phyloP scores from a whole-genome alignment of 148 eudicot species.

The Amaranthus palmeri region DNA sequence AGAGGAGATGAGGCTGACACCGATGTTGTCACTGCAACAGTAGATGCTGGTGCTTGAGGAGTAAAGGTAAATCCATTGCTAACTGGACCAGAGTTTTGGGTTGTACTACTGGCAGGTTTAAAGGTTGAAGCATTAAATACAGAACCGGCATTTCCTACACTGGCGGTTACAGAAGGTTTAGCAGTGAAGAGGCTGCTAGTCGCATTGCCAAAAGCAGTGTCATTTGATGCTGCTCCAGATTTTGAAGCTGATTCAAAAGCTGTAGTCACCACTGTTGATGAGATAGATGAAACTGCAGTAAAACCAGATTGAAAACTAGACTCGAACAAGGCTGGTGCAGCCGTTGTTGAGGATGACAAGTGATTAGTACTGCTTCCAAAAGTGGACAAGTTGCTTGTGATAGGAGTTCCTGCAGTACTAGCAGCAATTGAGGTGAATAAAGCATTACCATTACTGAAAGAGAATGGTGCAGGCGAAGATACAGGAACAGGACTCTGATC shows the following conservation, averaged over 20 bases:
- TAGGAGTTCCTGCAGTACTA: conserved; percentile 19
- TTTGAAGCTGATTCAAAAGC: conserved; percentile 20
- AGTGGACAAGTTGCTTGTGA: conserved; percentile 1
- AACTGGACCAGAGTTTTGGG: conserved; percentile 30
- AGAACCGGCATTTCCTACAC: conserved; percentile 27
- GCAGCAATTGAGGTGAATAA: conserved; percentile 8
- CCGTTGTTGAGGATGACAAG: conserved; percentile 19
- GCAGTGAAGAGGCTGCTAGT: conserved; percentile 23
- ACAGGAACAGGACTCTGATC: conserved; percentile 17
- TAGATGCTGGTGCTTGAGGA: conserved; percentile 24
- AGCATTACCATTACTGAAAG: conserved; percentile 30
- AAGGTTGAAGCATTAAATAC: conserved; percentile 35
- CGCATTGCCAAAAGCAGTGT: conserved; percentile 25
- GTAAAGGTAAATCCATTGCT: conserved; percentile 22
- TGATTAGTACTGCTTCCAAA: conserved; percentile 20
- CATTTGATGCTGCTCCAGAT: conserved; percentile 25
- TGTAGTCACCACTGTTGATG: conserved; percentile 22
- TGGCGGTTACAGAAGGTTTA: conserved; percentile 23
- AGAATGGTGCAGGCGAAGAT: conserved; percentile 10
- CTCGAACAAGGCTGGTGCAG: conserved; percentile 22
- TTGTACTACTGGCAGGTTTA: conserved; percentile 15
- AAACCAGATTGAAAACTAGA: conserved; percentile 32
- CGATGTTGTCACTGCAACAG: conserved; percentile 22
- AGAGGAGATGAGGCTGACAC: conserved; percentile 13
- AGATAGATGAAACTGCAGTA: conserved; percentile 26